These are phyloP conservation scores for Verbena officinalis DNA, from an alignment of 257 asterid genomes.

Conservation along the genomic window DNA sequence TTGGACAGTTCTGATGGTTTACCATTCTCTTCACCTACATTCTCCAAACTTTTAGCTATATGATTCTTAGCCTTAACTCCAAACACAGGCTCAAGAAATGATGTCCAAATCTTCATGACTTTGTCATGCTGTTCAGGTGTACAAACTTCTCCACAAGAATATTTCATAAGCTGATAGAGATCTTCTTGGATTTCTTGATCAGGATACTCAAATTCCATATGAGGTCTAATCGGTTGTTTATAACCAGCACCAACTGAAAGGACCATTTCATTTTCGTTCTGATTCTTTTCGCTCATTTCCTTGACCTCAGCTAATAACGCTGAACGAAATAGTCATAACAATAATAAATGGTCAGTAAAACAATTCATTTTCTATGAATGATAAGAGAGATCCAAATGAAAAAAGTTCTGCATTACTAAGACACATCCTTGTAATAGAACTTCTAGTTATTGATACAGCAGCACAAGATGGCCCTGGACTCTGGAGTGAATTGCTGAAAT, in stretches of 20 bases:
- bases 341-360: slow-evolving; percentile 28
- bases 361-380: slow-evolving; percentile 10
- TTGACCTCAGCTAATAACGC: slow-evolving; percentile 81
- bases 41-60: slow-evolving; percentile 32
- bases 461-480: slow-evolving; percentile 9
- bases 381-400: background rate
- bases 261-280: slow-evolving; percentile 63
- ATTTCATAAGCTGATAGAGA: slow-evolving; percentile 69
- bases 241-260: slow-evolving; percentile 63
- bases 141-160: slow-evolving; percentile 80
- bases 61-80: slow-evolving; percentile 46
- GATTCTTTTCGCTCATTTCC: slow-evolving; percentile 59
- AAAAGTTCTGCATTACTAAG: background rate
- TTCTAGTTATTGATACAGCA: slow-evolving; percentile 1
- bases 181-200: slow-evolving; percentile 88
- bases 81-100: slow-evolving; percentile 73
- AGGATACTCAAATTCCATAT: slow-evolving; percentile 69
- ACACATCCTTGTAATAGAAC: background rate
- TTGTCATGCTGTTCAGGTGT: slow-evolving; percentile 73
- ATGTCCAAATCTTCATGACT: slow-evolving; percentile 81
- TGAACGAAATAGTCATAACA: slow-evolving; percentile 39
- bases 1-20: slow-evolving; percentile 38
- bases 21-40: slow-evolving; percentile 41
- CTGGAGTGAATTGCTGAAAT: background rate
- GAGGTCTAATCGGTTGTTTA: slow-evolving; percentile 60